Evolutionary conservation across 2,329 filamentous ascomycete species (phyloP).

Genomic region (Fusarium sp.): DNA sequence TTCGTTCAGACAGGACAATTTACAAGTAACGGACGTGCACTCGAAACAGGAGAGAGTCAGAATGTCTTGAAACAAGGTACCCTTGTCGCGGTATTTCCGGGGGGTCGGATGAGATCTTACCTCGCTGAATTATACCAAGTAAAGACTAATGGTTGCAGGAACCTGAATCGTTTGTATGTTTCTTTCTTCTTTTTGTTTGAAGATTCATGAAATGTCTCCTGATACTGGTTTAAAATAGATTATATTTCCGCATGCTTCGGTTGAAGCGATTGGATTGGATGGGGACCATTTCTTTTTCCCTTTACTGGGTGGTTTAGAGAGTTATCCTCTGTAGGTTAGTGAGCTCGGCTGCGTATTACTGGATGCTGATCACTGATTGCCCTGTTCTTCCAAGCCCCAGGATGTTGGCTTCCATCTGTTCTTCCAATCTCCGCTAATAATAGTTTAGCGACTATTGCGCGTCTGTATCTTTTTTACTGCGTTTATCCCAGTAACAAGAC

Average conservation of each 20-base stretch:
- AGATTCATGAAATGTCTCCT: background rate
- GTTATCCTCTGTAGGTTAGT: background rate
- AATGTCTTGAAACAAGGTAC: conserved; percentile 27
- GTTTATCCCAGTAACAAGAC: background rate
- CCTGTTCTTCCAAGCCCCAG: background rate
- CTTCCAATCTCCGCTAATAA: background rate
- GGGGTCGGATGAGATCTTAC: conserved; percentile 13
- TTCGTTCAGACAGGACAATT: conserved; percentile 6
- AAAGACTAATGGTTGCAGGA: background rate
- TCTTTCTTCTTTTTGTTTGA: background rate
- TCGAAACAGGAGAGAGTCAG: conserved; percentile 22
- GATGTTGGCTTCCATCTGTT: background rate
- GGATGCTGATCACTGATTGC: background rate
- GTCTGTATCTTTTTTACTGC: background rate
- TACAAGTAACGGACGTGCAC: conserved; percentile 20
- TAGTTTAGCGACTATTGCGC: background rate
- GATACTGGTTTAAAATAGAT: background rate
- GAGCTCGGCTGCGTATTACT: background rate
- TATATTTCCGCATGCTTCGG: background rate
- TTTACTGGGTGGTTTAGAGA: background rate
- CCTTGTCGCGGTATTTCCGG: conserved; percentile 44
- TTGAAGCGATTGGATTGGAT: background rate
- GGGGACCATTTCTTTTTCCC: background rate
- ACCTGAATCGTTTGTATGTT: background rate
- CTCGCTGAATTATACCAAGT: background rate